Percentiles rank a stretch among this genome's conserved stretches.
These are phyloP conservation scores for Xylariales sp. DNA, from an alignment of 2,329 filamentous ascomycete genomes.

Conservation along the genomic window DNA sequence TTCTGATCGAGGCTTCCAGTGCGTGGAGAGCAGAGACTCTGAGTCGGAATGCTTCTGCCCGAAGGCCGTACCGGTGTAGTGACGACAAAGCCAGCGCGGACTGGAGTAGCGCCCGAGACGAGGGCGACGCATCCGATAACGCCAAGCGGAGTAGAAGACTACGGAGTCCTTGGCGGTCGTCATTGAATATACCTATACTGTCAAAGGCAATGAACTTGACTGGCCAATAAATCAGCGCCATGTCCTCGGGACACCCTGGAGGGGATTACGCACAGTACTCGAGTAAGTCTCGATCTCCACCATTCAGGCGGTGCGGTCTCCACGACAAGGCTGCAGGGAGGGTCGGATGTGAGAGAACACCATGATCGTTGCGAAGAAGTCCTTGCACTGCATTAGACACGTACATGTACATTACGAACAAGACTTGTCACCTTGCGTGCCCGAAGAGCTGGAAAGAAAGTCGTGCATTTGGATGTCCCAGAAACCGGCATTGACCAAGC, in stretches of 20 bases:
- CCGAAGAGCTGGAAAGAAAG: not conserved
- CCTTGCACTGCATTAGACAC: no score
- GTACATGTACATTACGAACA: no score
- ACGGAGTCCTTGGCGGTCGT: not conserved
- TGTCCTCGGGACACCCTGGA: no score
- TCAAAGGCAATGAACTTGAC: not conserved
- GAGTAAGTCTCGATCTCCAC: not conserved
- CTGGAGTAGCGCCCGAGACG: not conserved
- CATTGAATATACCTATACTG: not conserved
- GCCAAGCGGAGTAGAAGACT: not conserved
- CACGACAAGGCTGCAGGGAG: not conserved
- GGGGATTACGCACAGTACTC: not conserved
- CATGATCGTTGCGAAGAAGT: no score
- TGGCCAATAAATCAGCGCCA: no score
- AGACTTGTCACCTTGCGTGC: no score
- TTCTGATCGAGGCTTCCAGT: not conserved
- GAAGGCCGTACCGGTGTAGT: not conserved
- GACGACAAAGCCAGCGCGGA: not conserved
- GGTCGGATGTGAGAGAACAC: not conserved
- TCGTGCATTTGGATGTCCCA: not conserved
- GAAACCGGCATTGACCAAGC: constrained; percentile 1
- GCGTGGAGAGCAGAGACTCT: not conserved
- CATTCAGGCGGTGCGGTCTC: not conserved
- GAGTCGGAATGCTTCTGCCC: not conserved
- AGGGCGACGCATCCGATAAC: not conserved